Evolutionary conservation across 192 early-diverging fungal genomes (phyloP).

Genomic region (Coemansia sp.): DNA sequence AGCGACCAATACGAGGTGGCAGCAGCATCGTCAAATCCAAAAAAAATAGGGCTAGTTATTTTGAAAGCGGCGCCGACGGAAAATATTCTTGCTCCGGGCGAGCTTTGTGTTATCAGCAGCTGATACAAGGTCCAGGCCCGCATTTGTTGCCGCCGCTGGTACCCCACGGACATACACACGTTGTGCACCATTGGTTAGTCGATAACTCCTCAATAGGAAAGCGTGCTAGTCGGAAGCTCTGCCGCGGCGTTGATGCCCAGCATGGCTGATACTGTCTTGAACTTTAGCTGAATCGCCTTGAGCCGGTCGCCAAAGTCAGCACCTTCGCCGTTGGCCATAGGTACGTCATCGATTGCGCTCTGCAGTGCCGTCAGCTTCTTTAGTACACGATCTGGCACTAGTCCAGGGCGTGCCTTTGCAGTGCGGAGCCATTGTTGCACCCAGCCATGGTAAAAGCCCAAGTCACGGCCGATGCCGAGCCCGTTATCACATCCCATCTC

Average conservation of each 20-base stretch:
- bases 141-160: neutral
- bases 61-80: neutral
- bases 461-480: slow-evolving; percentile 41
- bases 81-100: neutral
- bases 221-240: slow-evolving; percentile 35
- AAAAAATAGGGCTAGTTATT: neutral
- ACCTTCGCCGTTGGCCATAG: slow-evolving; percentile 28
- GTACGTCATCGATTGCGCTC: slow-evolving; percentile 18
- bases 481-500: slow-evolving; percentile 49
- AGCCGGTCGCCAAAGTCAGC: slow-evolving; percentile 36
- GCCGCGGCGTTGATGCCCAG: slow-evolving; percentile 29
- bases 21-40: neutral
- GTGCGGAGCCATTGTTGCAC: slow-evolving; percentile 37
- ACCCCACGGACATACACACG: neutral
- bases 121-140: neutral
- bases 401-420: slow-evolving; percentile 18
- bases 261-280: slow-evolving; percentile 44
- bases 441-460: slow-evolving; percentile 52
- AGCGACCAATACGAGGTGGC: neutral
- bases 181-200: neutral
- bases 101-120: neutral
- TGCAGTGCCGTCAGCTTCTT: slow-evolving; percentile 39
- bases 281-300: slow-evolving; percentile 37
- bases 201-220: slow-evolving; percentile 14
- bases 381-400: slow-evolving; percentile 26